phyloP scores from a whole-genome alignment of 2,329 filamentous ascomycete genomes.

The Scedosporium aurantiacum region DNA sequence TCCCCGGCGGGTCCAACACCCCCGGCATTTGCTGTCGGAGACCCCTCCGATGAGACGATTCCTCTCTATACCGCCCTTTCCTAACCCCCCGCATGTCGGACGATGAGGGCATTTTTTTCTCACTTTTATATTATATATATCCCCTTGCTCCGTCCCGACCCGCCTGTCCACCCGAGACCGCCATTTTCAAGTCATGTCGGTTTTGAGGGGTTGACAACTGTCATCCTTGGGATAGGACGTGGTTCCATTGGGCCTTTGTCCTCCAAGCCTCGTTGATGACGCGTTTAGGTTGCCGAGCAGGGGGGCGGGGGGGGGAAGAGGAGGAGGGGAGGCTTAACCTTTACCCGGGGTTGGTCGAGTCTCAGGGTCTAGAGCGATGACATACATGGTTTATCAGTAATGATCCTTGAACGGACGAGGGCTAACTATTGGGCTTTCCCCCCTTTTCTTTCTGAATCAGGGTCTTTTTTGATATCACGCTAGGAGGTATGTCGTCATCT shows the following conservation, averaged over 20 bases:
- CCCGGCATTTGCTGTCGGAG: not conserved
- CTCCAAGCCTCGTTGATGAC: not conserved
- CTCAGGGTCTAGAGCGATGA: not conserved
- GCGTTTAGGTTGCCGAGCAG: not conserved
- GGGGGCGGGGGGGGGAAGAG: no score
- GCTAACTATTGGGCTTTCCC: not conserved
- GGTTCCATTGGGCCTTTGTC: not conserved
- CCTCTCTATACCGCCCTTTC: not conserved
- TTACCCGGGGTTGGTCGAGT: not conserved
- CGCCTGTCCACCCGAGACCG: not conserved
- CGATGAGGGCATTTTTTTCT: not conserved
- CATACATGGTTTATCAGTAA: not conserved
- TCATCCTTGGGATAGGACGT: not conserved
- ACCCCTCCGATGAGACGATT: not conserved
- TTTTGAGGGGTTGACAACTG: not conserved
- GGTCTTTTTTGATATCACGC: slow-evolving; percentile 68
- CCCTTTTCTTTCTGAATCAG: slow-evolving; percentile 17
- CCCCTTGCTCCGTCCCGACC: not conserved
- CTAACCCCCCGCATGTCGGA: not conserved
- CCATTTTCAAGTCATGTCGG: no score
- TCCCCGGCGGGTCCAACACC: not conserved
- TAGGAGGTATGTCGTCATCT: slow-evolving; percentile 49
- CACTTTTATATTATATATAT: not conserved
- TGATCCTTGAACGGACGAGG: not conserved
- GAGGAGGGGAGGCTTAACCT: no score